Evolutionary conservation across 768 basidiomycete genomes (phyloP).

Genomic region (Lactifluus echinatus): DNA sequence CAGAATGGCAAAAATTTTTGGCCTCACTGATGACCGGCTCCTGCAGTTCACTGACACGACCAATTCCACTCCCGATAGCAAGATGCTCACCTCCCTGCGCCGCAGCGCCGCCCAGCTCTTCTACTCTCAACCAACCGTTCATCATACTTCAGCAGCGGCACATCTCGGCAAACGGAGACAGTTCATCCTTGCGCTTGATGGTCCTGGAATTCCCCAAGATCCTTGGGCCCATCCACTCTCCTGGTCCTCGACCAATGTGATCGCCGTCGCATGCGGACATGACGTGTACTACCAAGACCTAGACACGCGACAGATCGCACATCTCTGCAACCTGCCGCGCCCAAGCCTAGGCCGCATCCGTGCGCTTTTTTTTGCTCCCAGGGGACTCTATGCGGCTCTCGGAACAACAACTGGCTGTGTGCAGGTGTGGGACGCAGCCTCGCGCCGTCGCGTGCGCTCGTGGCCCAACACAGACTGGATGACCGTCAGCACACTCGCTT

Average conservation of each 20-base stretch:
- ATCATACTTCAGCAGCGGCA: constrained; percentile 45
- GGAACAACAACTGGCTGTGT: constrained; percentile 44
- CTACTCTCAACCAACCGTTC: constrained; percentile 24
- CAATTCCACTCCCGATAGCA: constrained; percentile 29
- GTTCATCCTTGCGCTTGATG: constrained; percentile 53
- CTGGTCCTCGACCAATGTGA: constrained; percentile 52
- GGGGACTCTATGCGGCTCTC: constrained; percentile 39
- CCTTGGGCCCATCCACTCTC: constrained; percentile 49
- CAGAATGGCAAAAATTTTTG: constrained; percentile 55
- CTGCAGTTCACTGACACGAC: constrained; percentile 42
- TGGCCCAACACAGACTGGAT: constrained; percentile 31
- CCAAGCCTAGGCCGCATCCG: constrained; percentile 32
- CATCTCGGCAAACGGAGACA: constrained; percentile 47
- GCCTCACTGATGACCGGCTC: constrained; percentile 47
- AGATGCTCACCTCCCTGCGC: constrained; percentile 41
- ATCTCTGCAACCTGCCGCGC: constrained; percentile 36
- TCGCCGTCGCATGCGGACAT: constrained; percentile 52
- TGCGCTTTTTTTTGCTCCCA: constrained; percentile 45
- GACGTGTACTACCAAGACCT: constrained; percentile 59
- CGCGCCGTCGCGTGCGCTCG: constrained; percentile 24
- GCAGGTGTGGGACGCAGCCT: constrained; percentile 45
- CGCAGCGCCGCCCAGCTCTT: constrained; percentile 47
- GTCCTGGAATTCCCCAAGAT: constrained; percentile 49
- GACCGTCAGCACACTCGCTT: constrained; percentile 35
- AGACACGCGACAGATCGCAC: constrained; percentile 43